phyloP scores from a whole-genome alignment of 352 stramenopile genomes.

The Phytophthora kernoviae region DNA sequence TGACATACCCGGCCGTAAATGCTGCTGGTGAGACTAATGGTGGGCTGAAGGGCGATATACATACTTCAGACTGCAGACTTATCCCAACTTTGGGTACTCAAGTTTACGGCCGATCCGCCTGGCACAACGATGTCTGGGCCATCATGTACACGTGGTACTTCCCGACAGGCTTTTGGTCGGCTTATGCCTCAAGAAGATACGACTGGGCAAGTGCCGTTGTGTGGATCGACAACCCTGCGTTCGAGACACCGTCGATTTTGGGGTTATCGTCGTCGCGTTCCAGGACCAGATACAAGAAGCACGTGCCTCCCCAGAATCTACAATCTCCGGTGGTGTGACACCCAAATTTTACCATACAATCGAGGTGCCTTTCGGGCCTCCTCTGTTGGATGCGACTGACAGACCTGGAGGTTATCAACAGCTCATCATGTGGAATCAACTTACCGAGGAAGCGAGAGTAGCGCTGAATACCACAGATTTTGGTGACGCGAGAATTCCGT shows the following conservation, averaged over 20 bases:
- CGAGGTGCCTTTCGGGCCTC: not conserved
- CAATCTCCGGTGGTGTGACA: not conserved
- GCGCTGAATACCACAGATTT: not conserved
- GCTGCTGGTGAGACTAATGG: not conserved
- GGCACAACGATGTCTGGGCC: not conserved
- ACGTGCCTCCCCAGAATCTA: not conserved
- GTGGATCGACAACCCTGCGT: constrained; percentile 11
- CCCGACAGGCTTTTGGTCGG: not conserved
- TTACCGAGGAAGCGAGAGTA: not conserved
- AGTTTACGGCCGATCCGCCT: not conserved
- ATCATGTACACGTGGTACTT: constrained; percentile 1
- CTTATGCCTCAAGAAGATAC: constrained; percentile 1
- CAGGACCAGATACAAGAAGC: not conserved
- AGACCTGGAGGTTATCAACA: not conserved
- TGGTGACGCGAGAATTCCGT: too few relatives aligned
- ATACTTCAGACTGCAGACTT: not conserved
- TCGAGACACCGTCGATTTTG: not conserved
- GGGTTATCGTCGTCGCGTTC: not conserved
- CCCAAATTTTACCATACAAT: not conserved
- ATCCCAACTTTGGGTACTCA: not conserved
- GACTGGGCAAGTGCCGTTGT: constrained; percentile 9
- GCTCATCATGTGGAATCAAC: not conserved
- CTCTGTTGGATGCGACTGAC: too few relatives aligned
- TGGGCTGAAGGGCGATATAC: not conserved
- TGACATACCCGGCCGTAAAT: not conserved